These are phyloP conservation scores for Acaromyces ingoldii DNA, from an alignment of 1,284 basidiomycete species.

Conservation along the genomic window DNA sequence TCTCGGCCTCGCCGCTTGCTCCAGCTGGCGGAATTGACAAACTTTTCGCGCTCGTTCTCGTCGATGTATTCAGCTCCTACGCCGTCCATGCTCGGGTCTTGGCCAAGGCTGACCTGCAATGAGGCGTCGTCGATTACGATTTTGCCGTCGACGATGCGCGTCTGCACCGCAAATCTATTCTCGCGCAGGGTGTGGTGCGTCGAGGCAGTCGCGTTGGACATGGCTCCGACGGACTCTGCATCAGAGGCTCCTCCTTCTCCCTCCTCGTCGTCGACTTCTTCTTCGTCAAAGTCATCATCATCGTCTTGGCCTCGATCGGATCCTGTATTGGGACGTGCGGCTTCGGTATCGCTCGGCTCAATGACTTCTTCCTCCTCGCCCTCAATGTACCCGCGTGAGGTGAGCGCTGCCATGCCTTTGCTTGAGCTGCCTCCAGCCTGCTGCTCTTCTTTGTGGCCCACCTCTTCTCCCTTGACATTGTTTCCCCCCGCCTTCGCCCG, in stretches of 20 bases:
- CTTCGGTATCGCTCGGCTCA: constrained; percentile 13
- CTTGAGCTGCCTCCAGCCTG: neutral
- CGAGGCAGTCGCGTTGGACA: constrained; percentile 8
- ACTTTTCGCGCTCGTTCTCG: constrained; percentile 64
- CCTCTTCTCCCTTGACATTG: neutral
- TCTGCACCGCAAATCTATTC: constrained; percentile 47
- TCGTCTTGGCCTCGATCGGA: too few relatives aligned
- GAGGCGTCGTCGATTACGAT: constrained; percentile 52
- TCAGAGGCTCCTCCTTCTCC: constrained; percentile 12
- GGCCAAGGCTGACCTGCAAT: constrained; percentile 40
- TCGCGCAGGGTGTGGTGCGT: constrained; percentile 36
- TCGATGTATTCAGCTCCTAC: constrained; percentile 67
- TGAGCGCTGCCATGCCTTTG: too few relatives aligned
- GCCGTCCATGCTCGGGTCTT: constrained; percentile 16
- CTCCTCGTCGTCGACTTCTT: constrained; percentile 21
- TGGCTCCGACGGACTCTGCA: constrained; percentile 10
- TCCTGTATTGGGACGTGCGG: too few relatives aligned
- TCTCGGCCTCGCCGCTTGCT: constrained; percentile 60
- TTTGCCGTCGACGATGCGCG: constrained; percentile 51
- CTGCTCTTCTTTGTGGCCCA: constrained; percentile 15
- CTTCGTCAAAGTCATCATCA: neutral
- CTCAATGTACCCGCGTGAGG: too few relatives aligned
- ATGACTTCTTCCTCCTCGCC: constrained; percentile 6
- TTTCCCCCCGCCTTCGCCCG: neutral
- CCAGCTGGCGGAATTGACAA: constrained; percentile 77